A percentile compares a stretch with the other conserved stretches of the same genome.
Conservation (phyloP, 306 rosid genomes). For the Rosa chinensis region DNA sequence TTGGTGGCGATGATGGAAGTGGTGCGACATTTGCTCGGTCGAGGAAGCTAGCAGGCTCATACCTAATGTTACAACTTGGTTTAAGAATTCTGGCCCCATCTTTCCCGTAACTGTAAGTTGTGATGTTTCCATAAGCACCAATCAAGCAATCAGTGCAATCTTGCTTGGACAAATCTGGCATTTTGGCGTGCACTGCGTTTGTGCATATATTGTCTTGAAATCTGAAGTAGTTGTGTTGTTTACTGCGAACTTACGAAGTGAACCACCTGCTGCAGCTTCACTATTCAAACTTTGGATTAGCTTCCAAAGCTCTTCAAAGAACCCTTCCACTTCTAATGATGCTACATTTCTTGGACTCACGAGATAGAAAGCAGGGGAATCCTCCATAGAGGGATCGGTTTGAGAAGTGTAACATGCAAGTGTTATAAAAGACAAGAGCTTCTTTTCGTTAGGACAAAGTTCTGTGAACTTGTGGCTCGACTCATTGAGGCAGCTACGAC, state of each 20-base stretch:
- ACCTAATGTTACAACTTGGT: constrained; percentile 14
- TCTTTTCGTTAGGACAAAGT: neutral
- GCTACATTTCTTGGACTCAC: neutral
- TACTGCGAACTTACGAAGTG: neutral
- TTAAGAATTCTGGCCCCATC: neutral
- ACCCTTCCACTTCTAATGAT: neutral
- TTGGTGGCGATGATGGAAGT: neutral
- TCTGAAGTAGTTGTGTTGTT: neutral
- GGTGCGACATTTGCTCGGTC: neutral
- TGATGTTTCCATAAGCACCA: neutral
- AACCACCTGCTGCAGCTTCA: neutral
- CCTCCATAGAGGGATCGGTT: neutral
- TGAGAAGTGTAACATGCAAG: constrained; percentile 24
- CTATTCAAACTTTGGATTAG: neutral
- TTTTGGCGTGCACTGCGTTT: constrained; percentile 28
- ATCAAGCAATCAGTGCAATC: constrained; percentile 3
- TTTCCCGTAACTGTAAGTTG: neutral
- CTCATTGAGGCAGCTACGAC: neutral
- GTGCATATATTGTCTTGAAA: neutral
- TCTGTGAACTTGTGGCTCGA: neutral
- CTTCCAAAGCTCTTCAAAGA: neutral
- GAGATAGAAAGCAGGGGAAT: neutral
- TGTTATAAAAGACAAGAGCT: neutral
- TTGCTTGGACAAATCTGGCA: constrained; percentile 10
- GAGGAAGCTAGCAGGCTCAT: neutral